phyloP scores from a whole-genome alignment of 352 stramenopile species.

The Albugo candida region DNA sequence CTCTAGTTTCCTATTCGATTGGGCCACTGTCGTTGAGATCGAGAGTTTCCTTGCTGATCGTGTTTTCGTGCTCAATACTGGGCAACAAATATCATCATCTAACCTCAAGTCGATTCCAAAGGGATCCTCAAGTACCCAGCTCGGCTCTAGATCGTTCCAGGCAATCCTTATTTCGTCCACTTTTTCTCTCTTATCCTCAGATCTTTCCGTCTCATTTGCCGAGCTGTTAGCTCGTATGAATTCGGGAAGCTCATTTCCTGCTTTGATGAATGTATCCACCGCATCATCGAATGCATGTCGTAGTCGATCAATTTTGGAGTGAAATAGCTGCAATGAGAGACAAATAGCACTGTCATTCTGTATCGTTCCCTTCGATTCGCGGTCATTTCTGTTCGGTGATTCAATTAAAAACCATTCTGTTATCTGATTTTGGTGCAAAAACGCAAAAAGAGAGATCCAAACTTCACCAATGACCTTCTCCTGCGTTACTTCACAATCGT shows the following conservation, averaged over 20 bases:
- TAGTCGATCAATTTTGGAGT: conserved; percentile 32
- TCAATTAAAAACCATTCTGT: conserved; percentile 35
- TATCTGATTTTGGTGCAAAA: conserved; percentile 42
- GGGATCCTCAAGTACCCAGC: too few species aligned
- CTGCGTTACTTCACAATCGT: conserved; percentile 30
- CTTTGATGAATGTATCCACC: conserved; percentile 27
- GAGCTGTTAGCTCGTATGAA: too few species aligned
- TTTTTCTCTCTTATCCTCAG: too few species aligned
- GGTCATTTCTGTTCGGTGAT: not conserved
- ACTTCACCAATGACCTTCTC: conserved; percentile 51
- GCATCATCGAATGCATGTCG: conserved; percentile 42
- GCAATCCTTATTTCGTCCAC: too few species aligned
- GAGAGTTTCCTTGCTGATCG: too few species aligned
- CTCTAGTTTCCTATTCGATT: too few species aligned
- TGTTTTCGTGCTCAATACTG: too few species aligned
- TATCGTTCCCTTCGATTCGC: not conserved
- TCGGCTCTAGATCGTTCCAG: too few species aligned
- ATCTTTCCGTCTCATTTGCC: too few species aligned
- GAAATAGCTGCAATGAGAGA: conserved; percentile 39
- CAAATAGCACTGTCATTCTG: conserved; percentile 18
- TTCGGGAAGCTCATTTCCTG: conserved; percentile 18
- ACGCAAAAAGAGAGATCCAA: conserved; percentile 28
- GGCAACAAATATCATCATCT: too few species aligned
- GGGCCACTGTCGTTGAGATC: too few species aligned
- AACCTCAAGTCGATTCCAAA: too few species aligned